Base-by-base conservation (phyloP, 306 rosid species). In the Amphicarpaea edgeworthii region DNA sequence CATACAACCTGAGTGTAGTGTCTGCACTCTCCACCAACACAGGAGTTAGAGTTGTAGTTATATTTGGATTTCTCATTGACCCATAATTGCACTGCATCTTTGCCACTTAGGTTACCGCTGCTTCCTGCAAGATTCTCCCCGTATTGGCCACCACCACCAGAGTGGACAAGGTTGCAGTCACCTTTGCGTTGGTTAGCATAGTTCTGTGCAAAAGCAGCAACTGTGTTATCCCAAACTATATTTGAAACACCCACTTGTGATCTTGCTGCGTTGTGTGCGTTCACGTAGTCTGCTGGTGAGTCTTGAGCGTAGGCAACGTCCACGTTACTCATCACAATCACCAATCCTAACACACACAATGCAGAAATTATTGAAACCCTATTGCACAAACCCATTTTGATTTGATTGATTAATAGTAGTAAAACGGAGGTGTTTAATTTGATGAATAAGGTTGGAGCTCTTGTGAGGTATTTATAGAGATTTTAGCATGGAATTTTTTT, bases 1-100 rank as follows among this genome's bases (percentile, higher is more conserved):
- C 91, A 89, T 20, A 87, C 82, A 12, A 83, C 88, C 16, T 89
- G 93, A 68, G 90, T 88, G 55, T 84, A 86, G 37, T 88, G 87
- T 0, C 4, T 1, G n/a, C 90, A 86, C 34, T 46, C 2, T 1
- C 86, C 83, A 7, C 60, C 83, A 17, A 6, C 59, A 55, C 89
- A 87, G 0, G 80, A 12, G 54, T 89, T 87, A 3, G 78, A 42
- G 6, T n/a, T 0, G 78, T 83, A 43, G 37, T 73, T n/a, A 41
- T 89, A 89, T 15, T 83, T 0, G 0, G 57, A 1, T 78, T 78
- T 86, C 84, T 87, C 87, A 0, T 43, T 7, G 6, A 81, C 86
- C 87, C 90, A 89, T 70, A 83, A 0, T 15, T 19, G 28, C 73
- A 87, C 87, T 0, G 91, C 90, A 0, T 12, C 53, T 0, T 49